Percentiles rank a stretch among this genome's conserved stretches.
phyloP scores from a whole-genome alignment of 2,329 filamentous ascomycete genomes.

The Chaetomium globosum region DNA sequence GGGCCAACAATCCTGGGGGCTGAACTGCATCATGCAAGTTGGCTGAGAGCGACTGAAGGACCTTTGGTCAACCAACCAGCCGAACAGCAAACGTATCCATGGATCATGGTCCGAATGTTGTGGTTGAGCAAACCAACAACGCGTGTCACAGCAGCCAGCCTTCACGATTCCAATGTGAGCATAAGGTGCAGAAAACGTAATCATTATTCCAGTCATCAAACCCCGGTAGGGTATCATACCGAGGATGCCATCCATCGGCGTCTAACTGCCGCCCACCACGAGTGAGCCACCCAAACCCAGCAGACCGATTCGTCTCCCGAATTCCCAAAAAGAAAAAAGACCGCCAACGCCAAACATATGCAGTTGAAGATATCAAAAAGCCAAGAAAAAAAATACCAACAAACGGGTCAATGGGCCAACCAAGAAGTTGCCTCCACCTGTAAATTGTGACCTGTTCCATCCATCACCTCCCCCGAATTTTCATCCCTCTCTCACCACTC shows the following conservation, averaged over 20 bases:
- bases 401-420: background rate
- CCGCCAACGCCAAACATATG: constrained; percentile 28
- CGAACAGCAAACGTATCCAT: background rate
- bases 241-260: constrained; percentile 4
- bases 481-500: background rate
- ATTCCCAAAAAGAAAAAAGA: constrained; percentile 1
- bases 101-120: background rate
- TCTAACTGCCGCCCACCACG: constrained; percentile 4
- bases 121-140: background rate
- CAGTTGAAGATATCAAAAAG: constrained; percentile 9
- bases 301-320: background rate
- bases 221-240: constrained; percentile 23
- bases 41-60: background rate
- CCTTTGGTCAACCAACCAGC: background rate
- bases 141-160: background rate
- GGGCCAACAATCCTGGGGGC: background rate
- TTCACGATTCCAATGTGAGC: background rate
- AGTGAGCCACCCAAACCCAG: background rate
- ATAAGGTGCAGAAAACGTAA: constrained; percentile 1
- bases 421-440: background rate
- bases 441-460: background rate
- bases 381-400: background rate
- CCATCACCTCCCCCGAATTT: background rate
- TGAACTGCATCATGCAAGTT: constrained; percentile 1
- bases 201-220: constrained; percentile 16